Percentiles rank a stretch among this genome's conserved stretches.
These are phyloP conservation scores for Calonectria honghensis DNA, from an alignment of 2,329 filamentous ascomycete genomes.

Conservation along the genomic window DNA sequence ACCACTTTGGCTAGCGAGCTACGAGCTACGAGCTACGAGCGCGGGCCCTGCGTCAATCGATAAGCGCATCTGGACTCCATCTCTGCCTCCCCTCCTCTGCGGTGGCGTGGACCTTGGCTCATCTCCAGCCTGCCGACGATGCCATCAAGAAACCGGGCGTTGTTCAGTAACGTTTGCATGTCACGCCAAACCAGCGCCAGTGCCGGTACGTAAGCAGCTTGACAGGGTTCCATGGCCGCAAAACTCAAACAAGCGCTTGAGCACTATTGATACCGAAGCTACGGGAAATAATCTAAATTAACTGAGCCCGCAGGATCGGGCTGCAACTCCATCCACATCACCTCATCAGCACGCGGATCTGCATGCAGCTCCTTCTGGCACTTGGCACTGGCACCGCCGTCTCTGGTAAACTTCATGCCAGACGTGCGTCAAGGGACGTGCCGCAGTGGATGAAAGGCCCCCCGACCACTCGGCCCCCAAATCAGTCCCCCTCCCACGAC, in stretches of 20 bases:
- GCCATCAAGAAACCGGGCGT: neutral
- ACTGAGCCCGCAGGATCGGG: conserved; percentile 23
- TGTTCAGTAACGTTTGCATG: neutral
- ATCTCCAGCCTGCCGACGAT: conserved; percentile 20
- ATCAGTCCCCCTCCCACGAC: neutral
- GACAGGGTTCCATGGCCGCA: neutral
- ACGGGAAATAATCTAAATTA: conserved; percentile 23
- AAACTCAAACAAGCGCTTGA: conserved; percentile 7
- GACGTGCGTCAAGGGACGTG: conserved; percentile 15
- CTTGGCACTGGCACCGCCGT: conserved; percentile 1
- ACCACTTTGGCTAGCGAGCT: too few species aligned
- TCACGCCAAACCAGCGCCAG: neutral
- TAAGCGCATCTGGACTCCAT: neutral
- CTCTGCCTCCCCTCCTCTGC: neutral
- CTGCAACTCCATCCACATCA: conserved; percentile 24
- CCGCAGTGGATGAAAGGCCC: conserved; percentile 1
- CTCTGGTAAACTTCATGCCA: neutral
- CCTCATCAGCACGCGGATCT: conserved; percentile 22
- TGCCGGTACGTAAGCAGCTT: neutral
- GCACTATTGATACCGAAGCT: conserved; percentile 21
- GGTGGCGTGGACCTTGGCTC: conserved; percentile 1
- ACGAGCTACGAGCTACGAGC: neutral
- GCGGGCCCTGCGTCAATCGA: conserved; percentile 14
- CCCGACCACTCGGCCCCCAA: neutral
- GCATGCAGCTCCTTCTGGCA: conserved; percentile 23